Conservation (phyloP, 805 yeast species). For the Cyberlindnera mycetangii region DNA sequence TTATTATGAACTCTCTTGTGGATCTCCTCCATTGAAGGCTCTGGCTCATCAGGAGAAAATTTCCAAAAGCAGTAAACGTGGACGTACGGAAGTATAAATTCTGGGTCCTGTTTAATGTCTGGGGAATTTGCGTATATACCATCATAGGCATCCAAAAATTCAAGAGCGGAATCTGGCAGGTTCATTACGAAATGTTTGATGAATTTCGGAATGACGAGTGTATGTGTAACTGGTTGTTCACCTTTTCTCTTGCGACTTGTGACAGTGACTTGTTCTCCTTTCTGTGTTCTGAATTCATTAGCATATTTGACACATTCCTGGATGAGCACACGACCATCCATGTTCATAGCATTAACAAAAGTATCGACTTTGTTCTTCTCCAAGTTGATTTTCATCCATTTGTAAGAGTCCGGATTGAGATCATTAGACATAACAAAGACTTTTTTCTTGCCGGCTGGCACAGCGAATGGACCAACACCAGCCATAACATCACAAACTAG, state of each 20-base stretch:
- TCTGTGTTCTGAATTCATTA: constrained; percentile 40
- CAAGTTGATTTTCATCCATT: constrained; percentile 66
- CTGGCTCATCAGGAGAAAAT: constrained; percentile 67
- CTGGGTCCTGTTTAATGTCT: constrained; percentile 38
- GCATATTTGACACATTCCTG: constrained; percentile 52
- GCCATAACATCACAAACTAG: constrained; percentile 95
- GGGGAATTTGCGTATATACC: constrained; percentile 58
- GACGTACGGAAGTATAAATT: constrained; percentile 64
- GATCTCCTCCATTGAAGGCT: constrained; percentile 66
- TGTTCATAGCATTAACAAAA: constrained; percentile 61
- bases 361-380: constrained; percentile 55
- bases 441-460: constrained; percentile 88
- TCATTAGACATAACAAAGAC: constrained; percentile 88
- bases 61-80: constrained; percentile 95
- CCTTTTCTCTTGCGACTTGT: constrained; percentile 36
- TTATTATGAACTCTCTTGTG: constrained; percentile 62
- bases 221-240: constrained; percentile 21
- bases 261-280: constrained; percentile 36
- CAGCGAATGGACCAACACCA: constrained; percentile 97
- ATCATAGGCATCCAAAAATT: constrained; percentile 71
- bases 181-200: constrained; percentile 88
- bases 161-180: constrained; percentile 88
- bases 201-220: constrained; percentile 46
- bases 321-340: constrained; percentile 85
- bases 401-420: constrained; percentile 82